A percentile compares a stretch with the other conserved stretches of the same genome.
These are phyloP conservation scores for Aphanomyces euteiches DNA, from an alignment of 352 stramenopile species.

Conservation along the genomic window DNA sequence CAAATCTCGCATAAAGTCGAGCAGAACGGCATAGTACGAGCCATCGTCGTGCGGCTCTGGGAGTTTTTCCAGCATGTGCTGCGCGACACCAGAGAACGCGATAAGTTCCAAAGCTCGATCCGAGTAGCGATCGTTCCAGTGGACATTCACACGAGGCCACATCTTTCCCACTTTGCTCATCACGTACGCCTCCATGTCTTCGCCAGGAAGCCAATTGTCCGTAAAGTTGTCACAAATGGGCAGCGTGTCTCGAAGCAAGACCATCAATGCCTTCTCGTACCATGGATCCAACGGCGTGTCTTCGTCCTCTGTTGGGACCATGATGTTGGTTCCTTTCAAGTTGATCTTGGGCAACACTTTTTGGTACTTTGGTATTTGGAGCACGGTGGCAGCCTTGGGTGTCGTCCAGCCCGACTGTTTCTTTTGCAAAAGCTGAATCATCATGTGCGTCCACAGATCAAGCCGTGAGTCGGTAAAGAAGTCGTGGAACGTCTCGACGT, in stretches of 20 bases:
- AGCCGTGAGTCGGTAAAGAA: conserved; percentile 19
- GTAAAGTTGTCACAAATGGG: too few species aligned
- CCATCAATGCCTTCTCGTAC: conserved; percentile 6
- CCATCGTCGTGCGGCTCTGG: background rate
- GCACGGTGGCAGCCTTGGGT: background rate
- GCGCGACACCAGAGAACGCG: conserved; percentile 2
- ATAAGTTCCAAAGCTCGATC: conserved; percentile 8
- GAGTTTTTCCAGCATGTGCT: background rate
- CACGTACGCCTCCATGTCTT: conserved; percentile 27
- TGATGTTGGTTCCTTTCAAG: conserved; percentile 23
- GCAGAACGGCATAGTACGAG: conserved; percentile 9
- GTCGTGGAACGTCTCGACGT: background rate
- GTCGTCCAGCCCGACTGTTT: conserved; percentile 22
- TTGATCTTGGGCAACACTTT: conserved; percentile 16
- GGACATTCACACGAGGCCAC: conserved; percentile 11
- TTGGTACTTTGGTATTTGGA: conserved; percentile 8
- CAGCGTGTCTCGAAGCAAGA: conserved; percentile 14
- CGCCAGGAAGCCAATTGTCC: conserved; percentile 23
- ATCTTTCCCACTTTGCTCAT: conserved; percentile 23
- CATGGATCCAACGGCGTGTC: conserved; percentile 25
- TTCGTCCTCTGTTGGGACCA: conserved; percentile 23
- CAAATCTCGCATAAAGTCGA: conserved; percentile 4
- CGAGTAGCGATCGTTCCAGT: conserved; percentile 27
- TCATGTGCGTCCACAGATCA: conserved; percentile 25
- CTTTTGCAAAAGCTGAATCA: conserved; percentile 28